These are phyloP conservation scores for Aspergillus niger DNA, from an alignment of 2,329 filamentous ascomycete species.

Conservation along the genomic window DNA sequence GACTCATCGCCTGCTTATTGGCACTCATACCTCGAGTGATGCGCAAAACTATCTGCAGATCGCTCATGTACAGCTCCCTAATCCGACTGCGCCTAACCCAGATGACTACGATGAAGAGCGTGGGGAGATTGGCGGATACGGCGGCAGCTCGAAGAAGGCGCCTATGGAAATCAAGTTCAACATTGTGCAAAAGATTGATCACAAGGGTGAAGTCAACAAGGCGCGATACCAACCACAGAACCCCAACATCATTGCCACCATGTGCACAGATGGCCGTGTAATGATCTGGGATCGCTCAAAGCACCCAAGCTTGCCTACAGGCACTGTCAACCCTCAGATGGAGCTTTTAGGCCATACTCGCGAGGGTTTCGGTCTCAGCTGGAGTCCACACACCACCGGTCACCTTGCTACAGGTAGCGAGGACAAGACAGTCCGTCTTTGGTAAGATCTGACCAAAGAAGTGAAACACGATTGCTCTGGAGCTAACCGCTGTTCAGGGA, in stretches of 20 bases:
- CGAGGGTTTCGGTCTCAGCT: slow-evolving; percentile 90
- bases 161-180: slow-evolving; percentile 77
- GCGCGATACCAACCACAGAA: slow-evolving; percentile 97
- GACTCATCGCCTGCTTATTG: slow-evolving; percentile 85
- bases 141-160: slow-evolving; percentile 68
- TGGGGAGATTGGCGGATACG: slow-evolving; percentile 92
- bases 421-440: slow-evolving; percentile 86
- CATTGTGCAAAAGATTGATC: slow-evolving; percentile 93
- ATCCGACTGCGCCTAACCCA: slow-evolving; percentile 68
- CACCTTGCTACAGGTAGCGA: slow-evolving; percentile 87
- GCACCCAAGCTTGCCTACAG: slow-evolving; percentile 76
- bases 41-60: slow-evolving; percentile 92
- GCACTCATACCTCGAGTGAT: slow-evolving; percentile 88
- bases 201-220: slow-evolving; percentile 97
- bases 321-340: slow-evolving; percentile 76
- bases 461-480: background rate
- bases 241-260: slow-evolving; percentile 91
- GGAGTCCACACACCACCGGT: slow-evolving; percentile 83
- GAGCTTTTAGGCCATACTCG: slow-evolving; percentile 80
- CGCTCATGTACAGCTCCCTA: slow-evolving; percentile 89
- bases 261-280: slow-evolving; percentile 83
- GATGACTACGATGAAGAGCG: slow-evolving; percentile 88
- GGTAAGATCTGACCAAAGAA: slow-evolving; percentile 57
- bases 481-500: slow-evolving; percentile 59
- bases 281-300: slow-evolving; percentile 96